Base-by-base conservation (phyloP, 441 rosid genomes). In the Euphorbia schlechtendalii region DNA sequence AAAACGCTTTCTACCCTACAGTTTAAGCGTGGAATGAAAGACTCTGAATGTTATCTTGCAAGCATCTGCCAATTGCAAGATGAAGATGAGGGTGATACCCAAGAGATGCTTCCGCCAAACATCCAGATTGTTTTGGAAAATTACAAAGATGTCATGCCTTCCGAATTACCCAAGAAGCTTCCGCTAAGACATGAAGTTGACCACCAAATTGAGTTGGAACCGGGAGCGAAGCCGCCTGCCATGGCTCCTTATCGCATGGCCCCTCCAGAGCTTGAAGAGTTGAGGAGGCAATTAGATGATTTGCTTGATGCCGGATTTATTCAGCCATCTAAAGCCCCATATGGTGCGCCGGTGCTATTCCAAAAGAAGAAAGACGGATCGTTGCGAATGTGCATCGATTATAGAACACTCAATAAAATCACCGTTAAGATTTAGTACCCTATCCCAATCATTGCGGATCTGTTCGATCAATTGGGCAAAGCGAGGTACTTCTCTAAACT, bases 321-420 rank as follows among this genome's bases (percentile, higher is more conserved):
- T 4, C 30, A 27, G 4, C 30, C 30, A 1, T 27, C 30, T 1
- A 48, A 63, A 15, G 43, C 66, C 14, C 40, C n/a, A n/a, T 48
- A 13, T 9, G n/a, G 48, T 48, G 43, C 56, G 2, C 43, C 1
- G 7, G n/a, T 63, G 24, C 5, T 48, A 0, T 63, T 48, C 4
- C 20, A 63, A 12, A 63, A 48, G 24, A 63, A 48, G 20, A 51
- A 63, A n/a, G 57, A 48, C n/a, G n/a, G 27, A 8, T 27, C 30
- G 2, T 4, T 27, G 2, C 30, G 4, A 1, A 27, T 27, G 30
- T 27, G 30, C 30, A 27, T 27, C 4, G 30, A 27, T 27, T 27
- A 27, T 27, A 1, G 30, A 4, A 4, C 30, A 1, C 30, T 27
- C 1, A 27, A 27, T 4, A 27, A 27, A 27, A 27, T 27, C 30